These are phyloP conservation scores for Starmerella davenportii DNA, from an alignment of 805 yeast species.

Conservation along the genomic window DNA sequence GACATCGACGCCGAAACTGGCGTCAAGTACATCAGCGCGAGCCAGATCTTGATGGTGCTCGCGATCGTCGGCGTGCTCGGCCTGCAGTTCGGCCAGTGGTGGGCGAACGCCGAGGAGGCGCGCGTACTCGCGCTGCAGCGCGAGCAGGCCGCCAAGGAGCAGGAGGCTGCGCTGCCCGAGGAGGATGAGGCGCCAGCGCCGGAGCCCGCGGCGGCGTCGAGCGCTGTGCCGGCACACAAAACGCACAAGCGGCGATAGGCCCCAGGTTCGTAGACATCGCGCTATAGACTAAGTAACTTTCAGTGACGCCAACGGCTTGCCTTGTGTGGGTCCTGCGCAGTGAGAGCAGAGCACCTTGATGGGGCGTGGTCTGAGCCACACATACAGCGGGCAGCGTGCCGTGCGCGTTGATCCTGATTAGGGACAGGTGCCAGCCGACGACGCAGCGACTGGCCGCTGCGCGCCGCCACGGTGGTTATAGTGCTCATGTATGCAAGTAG, in stretches of 20 bases:
- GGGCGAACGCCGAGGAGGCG: conserved; percentile 31
- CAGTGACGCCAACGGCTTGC: no score
- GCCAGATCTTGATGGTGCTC: conserved; percentile 56
- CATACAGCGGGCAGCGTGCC: no score
- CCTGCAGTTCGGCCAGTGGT: conserved; percentile 77
- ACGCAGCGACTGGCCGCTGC: no score
- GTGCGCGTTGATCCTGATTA: no score
- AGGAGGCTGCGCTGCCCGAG: conserved; percentile 7
- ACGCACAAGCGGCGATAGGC: not conserved
- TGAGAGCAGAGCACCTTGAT: no score
- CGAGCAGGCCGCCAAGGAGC: conserved; percentile 5
- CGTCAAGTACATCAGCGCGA: conserved; percentile 78
- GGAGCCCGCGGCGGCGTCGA: not conserved
- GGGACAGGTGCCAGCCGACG: no score
- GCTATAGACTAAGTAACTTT: no score
- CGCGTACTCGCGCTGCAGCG: conserved; percentile 5
- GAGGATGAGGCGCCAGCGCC: not conserved
- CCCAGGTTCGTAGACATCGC: no score
- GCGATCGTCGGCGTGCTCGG: conserved; percentile 61
- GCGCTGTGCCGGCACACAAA: not conserved
- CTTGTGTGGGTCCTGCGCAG: no score
- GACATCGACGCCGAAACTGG: conserved; percentile 80
- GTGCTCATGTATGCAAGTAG: no score
- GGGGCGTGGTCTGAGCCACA: no score
- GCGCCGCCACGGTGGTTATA: no score